These are phyloP conservation scores for Cutaneotrichosporon spelunceum DNA, from an alignment of 1,284 basidiomycete genomes.

Conservation along the genomic window DNA sequence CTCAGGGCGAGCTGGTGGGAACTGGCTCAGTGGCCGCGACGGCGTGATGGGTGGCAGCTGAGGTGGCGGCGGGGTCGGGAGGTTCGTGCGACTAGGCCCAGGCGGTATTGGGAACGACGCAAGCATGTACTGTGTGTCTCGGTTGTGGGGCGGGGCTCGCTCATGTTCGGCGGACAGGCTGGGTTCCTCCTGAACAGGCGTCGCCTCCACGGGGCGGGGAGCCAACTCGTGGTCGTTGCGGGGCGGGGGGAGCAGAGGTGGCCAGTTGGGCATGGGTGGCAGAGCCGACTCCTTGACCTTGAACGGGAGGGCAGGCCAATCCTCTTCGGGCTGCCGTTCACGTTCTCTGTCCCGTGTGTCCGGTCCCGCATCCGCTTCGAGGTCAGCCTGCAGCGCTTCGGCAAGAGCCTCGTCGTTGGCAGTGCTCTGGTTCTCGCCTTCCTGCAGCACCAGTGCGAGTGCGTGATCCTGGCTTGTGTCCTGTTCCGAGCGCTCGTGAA, in stretches of 20 bases:
- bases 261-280: not conserved
- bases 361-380: not conserved
- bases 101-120: conserved; percentile 6
- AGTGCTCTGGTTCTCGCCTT: not conserved
- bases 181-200: not conserved
- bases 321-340: not conserved
- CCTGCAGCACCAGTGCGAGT: not conserved
- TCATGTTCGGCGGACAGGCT: not conserved
- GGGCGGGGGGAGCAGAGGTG: not conserved
- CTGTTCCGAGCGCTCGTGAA: conserved; percentile 1
- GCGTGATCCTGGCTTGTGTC: conserved; percentile 1
- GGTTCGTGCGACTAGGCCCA: not conserved
- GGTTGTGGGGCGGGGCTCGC: not conserved
- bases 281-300: not conserved
- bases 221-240: not conserved
- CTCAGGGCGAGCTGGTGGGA: not conserved
- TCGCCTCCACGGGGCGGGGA: not conserved
- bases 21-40: conserved; percentile 8
- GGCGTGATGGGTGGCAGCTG: conserved; percentile 4
- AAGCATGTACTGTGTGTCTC: conserved; percentile 4
- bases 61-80: not conserved
- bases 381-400: not conserved
- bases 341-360: not conserved
- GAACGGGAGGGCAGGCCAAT: not conserved
- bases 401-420: not conserved